Evolutionary conservation across 192 early-diverging fungal species (phyloP).

Genomic region (Backusella sp.): DNA sequence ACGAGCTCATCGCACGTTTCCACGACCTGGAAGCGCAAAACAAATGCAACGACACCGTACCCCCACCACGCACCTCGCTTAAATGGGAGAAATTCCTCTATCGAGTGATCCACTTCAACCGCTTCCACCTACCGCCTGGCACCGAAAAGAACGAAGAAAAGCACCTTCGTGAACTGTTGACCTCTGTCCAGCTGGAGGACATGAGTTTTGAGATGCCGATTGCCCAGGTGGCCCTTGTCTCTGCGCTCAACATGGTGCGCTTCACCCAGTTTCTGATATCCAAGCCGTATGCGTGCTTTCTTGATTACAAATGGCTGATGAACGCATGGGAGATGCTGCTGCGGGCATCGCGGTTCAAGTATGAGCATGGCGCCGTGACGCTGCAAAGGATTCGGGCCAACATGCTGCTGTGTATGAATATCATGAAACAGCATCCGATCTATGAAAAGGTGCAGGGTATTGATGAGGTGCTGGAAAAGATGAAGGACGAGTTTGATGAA

Average conservation of each 20-base stretch:
- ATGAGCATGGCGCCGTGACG: not conserved
- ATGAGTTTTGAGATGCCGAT: not conserved
- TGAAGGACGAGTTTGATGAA: not conserved
- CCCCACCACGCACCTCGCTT: not conserved
- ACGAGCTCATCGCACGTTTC: not conserved
- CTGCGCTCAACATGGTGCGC: slow-evolving; percentile 2
- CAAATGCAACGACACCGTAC: not conserved
- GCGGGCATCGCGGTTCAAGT: not conserved
- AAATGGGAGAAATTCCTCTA: not conserved
- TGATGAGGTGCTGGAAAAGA: not conserved
- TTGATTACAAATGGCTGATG: slow-evolving; percentile 7
- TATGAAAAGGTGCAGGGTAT: not conserved
- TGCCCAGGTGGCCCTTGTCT: not conserved
- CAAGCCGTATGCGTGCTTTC: not conserved
- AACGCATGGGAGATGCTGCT: not conserved
- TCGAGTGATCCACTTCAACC: not conserved
- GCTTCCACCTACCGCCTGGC: not conserved
- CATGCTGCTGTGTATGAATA: not conserved
- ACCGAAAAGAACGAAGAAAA: not conserved
- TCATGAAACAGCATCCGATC: not conserved
- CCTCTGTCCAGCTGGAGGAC: not conserved
- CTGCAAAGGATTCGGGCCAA: slow-evolving; percentile 2
- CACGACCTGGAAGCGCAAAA: not conserved
- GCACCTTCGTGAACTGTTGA: not conserved
- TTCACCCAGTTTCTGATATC: not conserved